Evolutionary conservation across 495 filamentous ascomycete species (phyloP).

Genomic region (Daldinia concentrica): DNA sequence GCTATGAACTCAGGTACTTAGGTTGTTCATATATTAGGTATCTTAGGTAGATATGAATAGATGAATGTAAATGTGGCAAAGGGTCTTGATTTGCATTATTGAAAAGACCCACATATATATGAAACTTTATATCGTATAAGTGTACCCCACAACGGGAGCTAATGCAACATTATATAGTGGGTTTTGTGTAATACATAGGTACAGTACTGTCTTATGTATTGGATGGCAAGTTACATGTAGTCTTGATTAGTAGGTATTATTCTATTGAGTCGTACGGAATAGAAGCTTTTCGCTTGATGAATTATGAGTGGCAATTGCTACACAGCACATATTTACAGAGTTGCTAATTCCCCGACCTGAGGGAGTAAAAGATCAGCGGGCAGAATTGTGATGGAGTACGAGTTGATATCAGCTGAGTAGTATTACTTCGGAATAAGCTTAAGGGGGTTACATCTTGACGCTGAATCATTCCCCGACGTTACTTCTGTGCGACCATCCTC

Average conservation of each 20-base stretch:
- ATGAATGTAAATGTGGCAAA: background rate
- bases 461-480: background rate
- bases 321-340: background rate
- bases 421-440: slow-evolving; percentile 1
- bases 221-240: background rate
- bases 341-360: background rate
- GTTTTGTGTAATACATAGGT: background rate
- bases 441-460: background rate
- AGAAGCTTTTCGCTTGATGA: background rate
- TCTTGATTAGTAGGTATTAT: background rate
- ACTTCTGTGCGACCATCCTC: background rate
- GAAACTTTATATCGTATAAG: background rate
- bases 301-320: background rate
- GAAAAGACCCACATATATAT: background rate
- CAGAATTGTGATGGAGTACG: background rate
- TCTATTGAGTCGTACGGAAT: background rate
- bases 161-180: slow-evolving; percentile 5
- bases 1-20: background rate
- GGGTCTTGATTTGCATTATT: background rate
- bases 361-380: background rate
- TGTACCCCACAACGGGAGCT: background rate
- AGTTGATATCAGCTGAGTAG: background rate
- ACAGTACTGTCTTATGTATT: background rate
- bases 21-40: background rate
- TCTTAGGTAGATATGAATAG: background rate